These are phyloP conservation scores for Arctium minus DNA, from an alignment of 129 eudicot genomes.

Conservation along the genomic window DNA sequence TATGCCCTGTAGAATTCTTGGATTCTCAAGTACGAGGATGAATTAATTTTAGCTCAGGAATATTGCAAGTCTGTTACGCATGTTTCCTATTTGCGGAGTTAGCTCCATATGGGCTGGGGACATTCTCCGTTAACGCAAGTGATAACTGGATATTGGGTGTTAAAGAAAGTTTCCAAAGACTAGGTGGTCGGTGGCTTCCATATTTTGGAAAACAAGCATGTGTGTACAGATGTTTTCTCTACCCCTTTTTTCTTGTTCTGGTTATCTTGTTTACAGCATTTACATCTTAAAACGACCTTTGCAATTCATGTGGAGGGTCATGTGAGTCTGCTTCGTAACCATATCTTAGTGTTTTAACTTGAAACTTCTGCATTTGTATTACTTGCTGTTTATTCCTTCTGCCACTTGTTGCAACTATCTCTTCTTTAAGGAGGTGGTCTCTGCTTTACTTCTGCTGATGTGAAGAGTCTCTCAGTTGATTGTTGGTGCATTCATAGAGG, in stretches of 20 bases:
- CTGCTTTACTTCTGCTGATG: not conserved
- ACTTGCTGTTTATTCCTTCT: not conserved
- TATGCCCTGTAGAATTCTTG: not conserved
- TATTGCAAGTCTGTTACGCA: not conserved
- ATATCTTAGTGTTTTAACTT: not conserved
- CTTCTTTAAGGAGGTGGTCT: not conserved
- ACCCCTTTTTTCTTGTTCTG: not conserved
- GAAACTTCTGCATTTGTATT: not conserved
- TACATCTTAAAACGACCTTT: not conserved
- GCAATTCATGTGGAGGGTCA: not conserved
- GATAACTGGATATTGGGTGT: not conserved
- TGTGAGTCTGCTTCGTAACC: not conserved
- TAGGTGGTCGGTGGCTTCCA: not conserved
- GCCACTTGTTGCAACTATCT: not conserved
- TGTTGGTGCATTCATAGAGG: not conserved
- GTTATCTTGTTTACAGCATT: not conserved
- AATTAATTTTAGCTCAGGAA: not conserved
- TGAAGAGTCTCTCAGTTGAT: not conserved
- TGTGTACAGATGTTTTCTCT: not conserved
- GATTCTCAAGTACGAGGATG: not conserved
- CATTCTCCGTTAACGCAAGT: not conserved
- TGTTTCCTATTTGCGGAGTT: not conserved
- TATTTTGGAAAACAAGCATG: not conserved
- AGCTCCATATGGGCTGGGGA: not conserved
- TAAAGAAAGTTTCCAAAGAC: not conserved